Evolutionary conservation across 768 basidiomycete species (phyloP), one percentile per base, ranked within the genome.

Genomic region (Asterophora lycoperdoides): DNA sequence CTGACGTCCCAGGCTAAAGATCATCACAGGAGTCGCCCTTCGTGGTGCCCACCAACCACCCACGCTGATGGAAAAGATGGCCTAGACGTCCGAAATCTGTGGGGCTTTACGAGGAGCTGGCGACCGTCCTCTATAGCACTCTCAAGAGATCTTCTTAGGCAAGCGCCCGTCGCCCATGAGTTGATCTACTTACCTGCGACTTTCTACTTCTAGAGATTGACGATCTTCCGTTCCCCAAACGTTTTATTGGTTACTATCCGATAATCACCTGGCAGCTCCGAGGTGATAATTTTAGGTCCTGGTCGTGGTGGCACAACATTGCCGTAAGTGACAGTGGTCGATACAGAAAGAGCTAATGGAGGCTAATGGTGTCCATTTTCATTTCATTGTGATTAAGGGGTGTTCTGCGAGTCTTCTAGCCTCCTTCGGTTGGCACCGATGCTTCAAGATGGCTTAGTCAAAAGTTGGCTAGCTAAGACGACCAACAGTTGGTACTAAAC

Each of bases 391-490:
- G n/a, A n/a, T n/a, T n/a, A n/a, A n/a, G 89, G 68, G 87, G 86
- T 14, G 69, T 87, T 15, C 73, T 91, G 15, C 87, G 90, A 63
- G 67, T 90, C 11, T 90, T 84, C 76, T 83, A 86, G 56, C 84
- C 89, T 51, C 89, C 89, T 0, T 84, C 90, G 69, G 87, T 90
- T 14, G 89, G 89, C 15, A 84, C 87, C 2, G 89, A 92, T 58
- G 81, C 84, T 6, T 84, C n/a, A n/a, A n/a, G n/a, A n/a, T n/a
- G n/a, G n/a, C n/a, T n/a, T n/a, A n/a, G n/a, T n/a, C n/a, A n/a
- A n/a, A n/a, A n/a, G n/a, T n/a, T n/a, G n/a, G n/a, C n/a, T n/a
- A n/a, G n/a, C n/a, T n/a, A n/a, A n/a, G n/a, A n/a, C n/a, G n/a
- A n/a, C n/a, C n/a, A n/a, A n/a, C n/a, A n/a, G n/a, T n/a, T n/a